phyloP scores from a whole-genome alignment of 177 flowering plant genomes.

The Telopea speciosissima region DNA sequence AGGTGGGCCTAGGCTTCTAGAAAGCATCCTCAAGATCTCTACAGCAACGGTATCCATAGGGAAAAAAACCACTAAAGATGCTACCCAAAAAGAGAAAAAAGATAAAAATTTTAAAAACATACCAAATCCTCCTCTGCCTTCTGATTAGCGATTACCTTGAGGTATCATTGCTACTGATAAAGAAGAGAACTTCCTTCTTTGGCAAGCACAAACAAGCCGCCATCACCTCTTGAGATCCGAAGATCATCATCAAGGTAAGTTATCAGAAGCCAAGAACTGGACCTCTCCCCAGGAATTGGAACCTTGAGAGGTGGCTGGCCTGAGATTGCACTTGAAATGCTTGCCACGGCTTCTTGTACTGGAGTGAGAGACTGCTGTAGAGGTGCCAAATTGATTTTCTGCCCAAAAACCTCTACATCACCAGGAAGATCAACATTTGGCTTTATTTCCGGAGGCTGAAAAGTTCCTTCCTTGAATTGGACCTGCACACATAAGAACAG shows the following conservation, averaged over 20 bases:
- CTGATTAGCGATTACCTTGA: too few relatives aligned
- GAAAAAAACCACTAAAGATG: too few relatives aligned
- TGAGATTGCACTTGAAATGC: conserved; percentile 55
- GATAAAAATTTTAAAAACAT: too few relatives aligned
- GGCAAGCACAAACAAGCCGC: conserved; percentile 90
- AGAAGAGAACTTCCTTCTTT: conserved; percentile 87
- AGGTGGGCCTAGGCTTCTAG: too few relatives aligned
- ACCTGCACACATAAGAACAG: conserved; percentile 39
- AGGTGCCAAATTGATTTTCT: conserved; percentile 50
- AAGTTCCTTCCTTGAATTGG: conserved; percentile 72
- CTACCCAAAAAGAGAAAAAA: too few relatives aligned
- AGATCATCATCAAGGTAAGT: conserved; percentile 85
- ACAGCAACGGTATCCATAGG: too few relatives aligned
- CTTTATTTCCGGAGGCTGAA: conserved; percentile 81
- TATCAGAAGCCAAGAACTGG: conserved; percentile 70
- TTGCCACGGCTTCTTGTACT: conserved; percentile 53
- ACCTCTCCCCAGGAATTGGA: conserved; percentile 73
- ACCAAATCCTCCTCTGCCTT: too few relatives aligned
- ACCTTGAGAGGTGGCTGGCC: conserved; percentile 79
- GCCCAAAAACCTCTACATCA: conserved; percentile 70
- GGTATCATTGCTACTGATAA: conserved; percentile 22
- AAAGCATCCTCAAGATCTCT: too few relatives aligned
- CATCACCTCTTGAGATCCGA: conserved; percentile 91
- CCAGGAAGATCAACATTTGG: conserved; percentile 58
- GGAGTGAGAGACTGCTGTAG: conserved; percentile 65